These are phyloP conservation scores for Pseudonitzschia delicatissima DNA, from an alignment of 108 stramenopile genomes.

Conservation along the genomic window DNA sequence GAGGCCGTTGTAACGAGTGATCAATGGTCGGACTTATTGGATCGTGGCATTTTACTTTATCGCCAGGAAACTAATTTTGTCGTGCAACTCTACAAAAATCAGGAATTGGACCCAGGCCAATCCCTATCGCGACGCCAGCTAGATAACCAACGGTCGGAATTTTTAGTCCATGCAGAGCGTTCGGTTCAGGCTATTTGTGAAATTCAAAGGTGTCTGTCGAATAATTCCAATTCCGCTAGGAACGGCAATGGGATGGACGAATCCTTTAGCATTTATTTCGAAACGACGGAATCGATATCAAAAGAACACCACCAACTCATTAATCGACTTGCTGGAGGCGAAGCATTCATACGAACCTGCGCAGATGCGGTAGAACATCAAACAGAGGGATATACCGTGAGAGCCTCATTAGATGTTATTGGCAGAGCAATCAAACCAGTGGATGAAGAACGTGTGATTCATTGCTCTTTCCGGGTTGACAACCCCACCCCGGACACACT, in stretches of 20 bases:
- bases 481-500: conserved; percentile 31
- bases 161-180: conserved; percentile 18
- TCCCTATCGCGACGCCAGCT: conserved; percentile 5
- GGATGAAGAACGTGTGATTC: neutral
- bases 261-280: conserved; percentile 22
- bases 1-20: conserved; percentile 9
- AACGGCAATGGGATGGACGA: conserved; percentile 6
- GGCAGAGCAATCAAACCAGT: conserved; percentile 3
- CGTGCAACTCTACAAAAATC: conserved; percentile 15
- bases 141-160: conserved; percentile 5
- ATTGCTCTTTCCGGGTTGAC: conserved; percentile 21
- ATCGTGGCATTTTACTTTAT: conserved; percentile 13
- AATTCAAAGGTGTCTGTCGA: neutral
- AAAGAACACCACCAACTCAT: conserved; percentile 25
- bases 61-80: conserved; percentile 25
- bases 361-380: conserved; percentile 16
- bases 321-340: conserved; percentile 20
- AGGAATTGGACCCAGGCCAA: neutral
- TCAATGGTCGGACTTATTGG: conserved; percentile 21
- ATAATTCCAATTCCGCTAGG: neutral
- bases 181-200: conserved; percentile 11
- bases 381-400: conserved; percentile 31
- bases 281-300: conserved; percentile 14
- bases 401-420: conserved; percentile 21
- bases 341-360: conserved; percentile 24